These are phyloP conservation scores for Aspergillus sp. DNA, from an alignment of 2,329 filamentous ascomycete genomes.

Conservation along the genomic window DNA sequence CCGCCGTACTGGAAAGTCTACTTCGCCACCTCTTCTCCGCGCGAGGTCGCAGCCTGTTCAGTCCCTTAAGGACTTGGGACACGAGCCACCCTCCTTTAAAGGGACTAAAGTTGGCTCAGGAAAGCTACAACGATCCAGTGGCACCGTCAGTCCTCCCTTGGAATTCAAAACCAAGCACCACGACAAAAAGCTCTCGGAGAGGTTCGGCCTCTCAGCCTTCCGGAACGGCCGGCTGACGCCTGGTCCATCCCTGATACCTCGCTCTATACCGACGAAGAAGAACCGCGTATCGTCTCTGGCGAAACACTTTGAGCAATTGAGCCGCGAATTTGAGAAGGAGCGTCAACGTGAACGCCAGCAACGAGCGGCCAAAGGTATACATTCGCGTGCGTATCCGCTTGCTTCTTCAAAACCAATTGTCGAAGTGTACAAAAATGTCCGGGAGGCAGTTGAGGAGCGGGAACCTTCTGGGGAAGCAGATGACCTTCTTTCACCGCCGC, in stretches of 20 bases:
- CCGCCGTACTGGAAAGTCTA: slow-evolving; percentile 42
- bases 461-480: slow-evolving; percentile 68
- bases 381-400: slow-evolving; percentile 82
- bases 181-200: slow-evolving; percentile 77
- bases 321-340: slow-evolving; percentile 94
- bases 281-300: slow-evolving; percentile 88
- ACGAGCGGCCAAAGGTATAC: slow-evolving; percentile 73
- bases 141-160: slow-evolving; percentile 28
- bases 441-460: slow-evolving; percentile 86
- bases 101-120: slow-evolving; percentile 29
- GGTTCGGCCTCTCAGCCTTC: slow-evolving; percentile 67
- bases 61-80: slow-evolving; percentile 35
- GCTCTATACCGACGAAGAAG: slow-evolving; percentile 74
- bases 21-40: slow-evolving; percentile 54
- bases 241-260: slow-evolving; percentile 77
- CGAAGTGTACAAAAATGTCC: slow-evolving; percentile 91
- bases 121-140: slow-evolving; percentile 27
- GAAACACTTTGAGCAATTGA: slow-evolving; percentile 94
- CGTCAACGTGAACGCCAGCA: slow-evolving; percentile 82
- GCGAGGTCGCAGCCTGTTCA: slow-evolving; percentile 57
- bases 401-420: slow-evolving; percentile 95
- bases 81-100: slow-evolving; percentile 26
- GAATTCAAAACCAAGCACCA: slow-evolving; percentile 44
- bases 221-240: slow-evolving; percentile 60
- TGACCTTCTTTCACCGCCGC: slow-evolving; percentile 39